Conservation (phyloP, 306 rosid genomes). For the Echinosophora koreensis region DNA sequence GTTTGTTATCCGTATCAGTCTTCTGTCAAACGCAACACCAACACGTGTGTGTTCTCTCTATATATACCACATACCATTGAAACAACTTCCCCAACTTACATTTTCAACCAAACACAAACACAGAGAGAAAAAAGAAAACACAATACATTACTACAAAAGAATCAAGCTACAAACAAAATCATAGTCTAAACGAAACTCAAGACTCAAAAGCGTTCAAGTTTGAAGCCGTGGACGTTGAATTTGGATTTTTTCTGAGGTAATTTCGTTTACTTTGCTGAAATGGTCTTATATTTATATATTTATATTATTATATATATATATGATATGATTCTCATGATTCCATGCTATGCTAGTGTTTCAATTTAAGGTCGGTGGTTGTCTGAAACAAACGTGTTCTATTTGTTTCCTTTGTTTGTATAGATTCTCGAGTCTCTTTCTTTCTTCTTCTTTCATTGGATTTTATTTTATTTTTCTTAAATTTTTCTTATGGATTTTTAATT, state of each 20-base stretch:
- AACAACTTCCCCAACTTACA: neutral
- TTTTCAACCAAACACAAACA: conserved; percentile 2
- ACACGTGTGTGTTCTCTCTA: neutral
- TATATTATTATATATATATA: too few species aligned
- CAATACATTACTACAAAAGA: too few species aligned
- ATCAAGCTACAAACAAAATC: neutral
- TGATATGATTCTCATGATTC: neutral
- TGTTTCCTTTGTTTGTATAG: neutral
- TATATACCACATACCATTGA: neutral
- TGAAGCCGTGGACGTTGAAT: neutral
- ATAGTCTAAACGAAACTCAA: neutral
- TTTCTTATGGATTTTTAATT: neutral
- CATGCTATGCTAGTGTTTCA: neutral
- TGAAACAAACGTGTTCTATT: neutral
- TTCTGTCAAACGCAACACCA: neutral
- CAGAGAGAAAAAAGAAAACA: neutral
- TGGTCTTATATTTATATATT: neutral
- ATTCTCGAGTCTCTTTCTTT: neutral
- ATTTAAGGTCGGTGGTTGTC: conserved; percentile 23
- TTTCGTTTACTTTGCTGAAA: neutral
- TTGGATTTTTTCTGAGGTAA: conserved; percentile 31
- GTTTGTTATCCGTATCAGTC: neutral
- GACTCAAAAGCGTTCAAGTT: neutral
- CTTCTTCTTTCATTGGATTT: neutral
- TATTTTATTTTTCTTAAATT: neutral